A percentile compares a stretch with the other conserved stretches of the same genome.
Evolutionary conservation across 2,329 filamentous ascomycete genomes (phyloP).

Genomic region (Zasmidium angulare): DNA sequence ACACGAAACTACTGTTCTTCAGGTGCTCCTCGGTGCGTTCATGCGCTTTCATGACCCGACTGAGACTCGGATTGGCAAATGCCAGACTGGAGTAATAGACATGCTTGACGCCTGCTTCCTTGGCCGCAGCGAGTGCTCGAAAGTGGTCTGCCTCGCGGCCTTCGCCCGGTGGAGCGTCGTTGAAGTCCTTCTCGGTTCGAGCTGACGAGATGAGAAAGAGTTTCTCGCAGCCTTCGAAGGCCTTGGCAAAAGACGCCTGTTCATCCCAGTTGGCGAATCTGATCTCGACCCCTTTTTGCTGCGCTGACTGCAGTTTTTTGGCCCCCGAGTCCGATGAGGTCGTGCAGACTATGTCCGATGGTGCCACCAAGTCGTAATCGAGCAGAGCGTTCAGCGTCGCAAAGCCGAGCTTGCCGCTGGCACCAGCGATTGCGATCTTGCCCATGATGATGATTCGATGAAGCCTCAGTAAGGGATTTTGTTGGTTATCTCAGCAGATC

Average conservation of each 20-base stretch:
- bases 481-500: no score
- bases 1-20: conserved; percentile 25
- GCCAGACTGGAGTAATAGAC: conserved; percentile 49
- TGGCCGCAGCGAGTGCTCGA: conserved; percentile 44
- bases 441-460: conserved; percentile 1
- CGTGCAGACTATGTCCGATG: conserved; percentile 39
- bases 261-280: conserved; percentile 43
- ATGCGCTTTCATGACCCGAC: conserved; percentile 48
- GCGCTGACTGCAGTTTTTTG: conserved; percentile 24
- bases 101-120: conserved; percentile 40
- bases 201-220: conserved; percentile 49
- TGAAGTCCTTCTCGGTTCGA: conserved; percentile 46
- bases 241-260: conserved; percentile 33
- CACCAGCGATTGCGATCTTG: conserved; percentile 42
- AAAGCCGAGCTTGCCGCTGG: conserved; percentile 48
- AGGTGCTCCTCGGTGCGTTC: conserved; percentile 47
- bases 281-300: conserved; percentile 32
- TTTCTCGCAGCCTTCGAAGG: conserved; percentile 39
- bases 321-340: conserved; percentile 36
- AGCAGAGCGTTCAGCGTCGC: conserved; percentile 45
- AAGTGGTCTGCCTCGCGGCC: conserved; percentile 48
- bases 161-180: conserved; percentile 40
- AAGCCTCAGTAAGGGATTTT: no score
- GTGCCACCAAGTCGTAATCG: conserved; percentile 40
- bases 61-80: conserved; percentile 43